Evolutionary conservation across 495 filamentous ascomycete species (phyloP).

Genomic region (Rusavskia elegans): DNA sequence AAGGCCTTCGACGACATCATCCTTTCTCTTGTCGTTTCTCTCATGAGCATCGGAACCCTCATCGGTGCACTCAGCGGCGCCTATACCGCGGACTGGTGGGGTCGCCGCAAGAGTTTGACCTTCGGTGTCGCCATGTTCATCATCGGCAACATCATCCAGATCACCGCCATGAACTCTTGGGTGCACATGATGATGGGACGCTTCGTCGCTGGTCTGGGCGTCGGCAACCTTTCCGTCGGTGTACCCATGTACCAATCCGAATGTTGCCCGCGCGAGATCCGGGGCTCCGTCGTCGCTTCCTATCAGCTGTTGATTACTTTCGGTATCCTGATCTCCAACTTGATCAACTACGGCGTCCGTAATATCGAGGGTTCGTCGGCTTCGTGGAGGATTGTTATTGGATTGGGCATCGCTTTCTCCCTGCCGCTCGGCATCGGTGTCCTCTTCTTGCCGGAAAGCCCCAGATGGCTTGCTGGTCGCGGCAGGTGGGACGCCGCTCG

Average conservation of each 20-base stretch:
- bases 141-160: conserved; percentile 55
- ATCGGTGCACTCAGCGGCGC: conserved; percentile 49
- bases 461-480: conserved; percentile 49
- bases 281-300: conserved; percentile 48
- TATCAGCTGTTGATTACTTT: conserved; percentile 84
- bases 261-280: conserved; percentile 46
- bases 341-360: conserved; percentile 67
- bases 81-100: conserved; percentile 36
- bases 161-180: conserved; percentile 38
- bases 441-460: conserved; percentile 57
- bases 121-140: conserved; percentile 47
- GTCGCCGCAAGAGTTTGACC: conserved; percentile 34
- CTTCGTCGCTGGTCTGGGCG: conserved; percentile 49
- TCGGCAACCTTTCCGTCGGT: conserved; percentile 53
- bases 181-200: conserved; percentile 37
- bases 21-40: conserved; percentile 24
- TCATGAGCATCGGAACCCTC: conserved; percentile 40
- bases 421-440: conserved; percentile 55
- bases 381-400: conserved; percentile 71
- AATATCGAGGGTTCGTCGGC: conserved; percentile 28
- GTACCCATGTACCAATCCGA: conserved; percentile 65
- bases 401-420: conserved; percentile 62
- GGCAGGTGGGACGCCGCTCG: conserved; percentile 52
- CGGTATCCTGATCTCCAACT: conserved; percentile 69
- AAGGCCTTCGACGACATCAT: too few species aligned